Conservation (phyloP, 2,329 filamentous ascomycete genomes). For the Ceratocystis cacaofunesta region DNA sequence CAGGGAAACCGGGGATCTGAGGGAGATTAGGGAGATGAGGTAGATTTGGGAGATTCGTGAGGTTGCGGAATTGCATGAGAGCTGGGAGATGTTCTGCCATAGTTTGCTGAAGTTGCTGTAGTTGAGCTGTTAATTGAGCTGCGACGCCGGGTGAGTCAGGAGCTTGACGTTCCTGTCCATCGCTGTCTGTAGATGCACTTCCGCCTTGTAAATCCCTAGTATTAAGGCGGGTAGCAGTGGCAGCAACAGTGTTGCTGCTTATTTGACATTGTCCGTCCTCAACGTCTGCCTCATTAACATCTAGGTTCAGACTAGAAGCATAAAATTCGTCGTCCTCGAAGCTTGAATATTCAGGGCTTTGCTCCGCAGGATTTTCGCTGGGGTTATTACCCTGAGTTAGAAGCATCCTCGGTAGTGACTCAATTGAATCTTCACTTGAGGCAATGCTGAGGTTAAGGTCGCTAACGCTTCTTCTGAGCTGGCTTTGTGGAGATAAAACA, state of each 20-base stretch:
- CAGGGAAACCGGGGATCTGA: slow-evolving; percentile 46
- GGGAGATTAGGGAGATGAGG: slow-evolving; percentile 36
- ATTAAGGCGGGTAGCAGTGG: background rate
- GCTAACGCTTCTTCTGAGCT: slow-evolving; percentile 15
- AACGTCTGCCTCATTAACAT: slow-evolving; percentile 27
- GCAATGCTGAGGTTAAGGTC: slow-evolving; percentile 9
- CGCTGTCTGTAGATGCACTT: slow-evolving; percentile 3
- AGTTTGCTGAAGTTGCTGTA: slow-evolving; percentile 62
- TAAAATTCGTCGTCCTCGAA: slow-evolving; percentile 31
- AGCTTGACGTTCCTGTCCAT: background rate
- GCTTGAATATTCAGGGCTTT: slow-evolving; percentile 30
- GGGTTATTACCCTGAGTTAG: background rate
- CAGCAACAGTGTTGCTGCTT: background rate
- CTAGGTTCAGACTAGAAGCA: slow-evolving; percentile 25
- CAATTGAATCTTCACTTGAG: slow-evolving; percentile 12
- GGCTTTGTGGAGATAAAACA: slow-evolving; percentile 15
- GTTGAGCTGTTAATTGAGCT: slow-evolving; percentile 57
- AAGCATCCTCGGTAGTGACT: slow-evolving; percentile 13
- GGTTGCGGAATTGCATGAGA: slow-evolving; percentile 43
- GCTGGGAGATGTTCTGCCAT: slow-evolving; percentile 38
- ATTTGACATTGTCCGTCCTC: background rate
- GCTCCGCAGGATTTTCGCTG: background rate
- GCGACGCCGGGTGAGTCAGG: slow-evolving; percentile 43
- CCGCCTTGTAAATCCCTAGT: slow-evolving; percentile 7
- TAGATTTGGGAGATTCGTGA: slow-evolving; percentile 37